Evolutionary conservation across 73 alveolate genomes (phyloP), one percentile per base, ranked within the genome.

Genomic region (Paramecium octaurelia): DNA sequence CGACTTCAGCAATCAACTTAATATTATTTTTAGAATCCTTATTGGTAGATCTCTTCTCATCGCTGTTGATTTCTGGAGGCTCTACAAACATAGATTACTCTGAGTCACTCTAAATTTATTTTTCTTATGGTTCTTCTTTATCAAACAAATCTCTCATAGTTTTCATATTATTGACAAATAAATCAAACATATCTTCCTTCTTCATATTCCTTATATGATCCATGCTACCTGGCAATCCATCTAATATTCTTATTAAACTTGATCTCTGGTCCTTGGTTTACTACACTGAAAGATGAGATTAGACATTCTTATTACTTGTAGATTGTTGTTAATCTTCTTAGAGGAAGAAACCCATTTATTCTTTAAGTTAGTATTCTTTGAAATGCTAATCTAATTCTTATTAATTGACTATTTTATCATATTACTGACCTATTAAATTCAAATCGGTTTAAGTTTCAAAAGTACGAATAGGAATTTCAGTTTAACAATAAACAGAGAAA

Each of bases 221-320:
- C 29, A 80, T 44, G 23, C 57, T 80, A 0, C 91, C 91, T 14
- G 91, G 91, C 16, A 80, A 80, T 23, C 91, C 91, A 80, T 80
- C 91, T 44, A 80, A 35, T 40, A 80, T 42, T 80, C 91, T 80
- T 18, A 80, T 14, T 80, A 80, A 80, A 80, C 59, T 73, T 23
- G 91, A 48, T 44, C 57, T 31, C 27, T 48, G 24, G 1, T 48
- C 48, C 38, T 42, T 35, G 4, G 29, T 8, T 73, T 73, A n/a
- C n/a, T 73, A 40, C 18, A 71, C 3, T 31, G 34, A 35, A 20
- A 5, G 20, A 40, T 43, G 11, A 80, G 11, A 10, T 40, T 42
- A 21, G n/a, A 8, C n/a, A 44, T 14, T 43, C 11, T n/a, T 64
- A 80, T 31, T 64, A 80, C 44, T 42, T 34, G 9, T 36, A 18